Percentiles rank a stretch among this genome's conserved stretches.
Conservation (phyloP, 2,329 filamentous ascomycete genomes). For the Plenodomus tracheiphilus region DNA sequence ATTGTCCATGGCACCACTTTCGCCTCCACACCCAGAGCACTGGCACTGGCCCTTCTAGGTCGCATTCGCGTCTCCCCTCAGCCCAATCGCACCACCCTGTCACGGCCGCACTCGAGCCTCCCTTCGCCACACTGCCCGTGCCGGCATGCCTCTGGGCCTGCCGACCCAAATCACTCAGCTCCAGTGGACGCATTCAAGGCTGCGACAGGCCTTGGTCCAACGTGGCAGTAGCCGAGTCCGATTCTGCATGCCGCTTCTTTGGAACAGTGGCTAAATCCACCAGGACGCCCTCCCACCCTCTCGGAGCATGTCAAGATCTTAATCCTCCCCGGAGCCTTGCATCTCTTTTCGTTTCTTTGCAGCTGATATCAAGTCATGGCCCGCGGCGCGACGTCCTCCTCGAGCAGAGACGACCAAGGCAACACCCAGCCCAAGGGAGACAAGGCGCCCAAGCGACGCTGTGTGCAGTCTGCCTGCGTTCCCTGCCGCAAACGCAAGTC, state of each 20-base stretch:
- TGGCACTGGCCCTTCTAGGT: background rate
- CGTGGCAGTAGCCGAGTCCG: constrained; percentile 14
- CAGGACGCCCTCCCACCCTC: constrained; percentile 1
- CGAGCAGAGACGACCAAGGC: constrained; percentile 25
- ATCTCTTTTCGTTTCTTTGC: constrained; percentile 9
- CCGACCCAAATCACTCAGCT: too few relatives aligned
- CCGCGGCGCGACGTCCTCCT: constrained; percentile 27
- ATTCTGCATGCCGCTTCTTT: constrained; percentile 2
- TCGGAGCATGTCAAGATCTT: constrained; percentile 21
- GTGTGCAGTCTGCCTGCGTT: constrained; percentile 49
- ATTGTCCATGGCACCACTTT: background rate
- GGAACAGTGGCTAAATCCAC: constrained; percentile 11
- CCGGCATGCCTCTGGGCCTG: constrained; percentile 1
- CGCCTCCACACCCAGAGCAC: constrained; percentile 1
- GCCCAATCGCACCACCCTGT: background rate
- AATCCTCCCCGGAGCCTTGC: constrained; percentile 23
- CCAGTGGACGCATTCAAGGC: constrained; percentile 3
- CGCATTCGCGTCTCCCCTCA: background rate
- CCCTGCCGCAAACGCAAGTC: constrained; percentile 57
- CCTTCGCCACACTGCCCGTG: background rate
- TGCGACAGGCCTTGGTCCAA: constrained; percentile 13
- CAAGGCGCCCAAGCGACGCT: constrained; percentile 40
- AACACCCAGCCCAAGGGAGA: constrained; percentile 16
- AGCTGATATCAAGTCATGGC: constrained; percentile 27
- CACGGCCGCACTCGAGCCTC: background rate